Conservation (phyloP, 768 basidiomycete genomes). For the Pleurotus cornucopiae region DNA sequence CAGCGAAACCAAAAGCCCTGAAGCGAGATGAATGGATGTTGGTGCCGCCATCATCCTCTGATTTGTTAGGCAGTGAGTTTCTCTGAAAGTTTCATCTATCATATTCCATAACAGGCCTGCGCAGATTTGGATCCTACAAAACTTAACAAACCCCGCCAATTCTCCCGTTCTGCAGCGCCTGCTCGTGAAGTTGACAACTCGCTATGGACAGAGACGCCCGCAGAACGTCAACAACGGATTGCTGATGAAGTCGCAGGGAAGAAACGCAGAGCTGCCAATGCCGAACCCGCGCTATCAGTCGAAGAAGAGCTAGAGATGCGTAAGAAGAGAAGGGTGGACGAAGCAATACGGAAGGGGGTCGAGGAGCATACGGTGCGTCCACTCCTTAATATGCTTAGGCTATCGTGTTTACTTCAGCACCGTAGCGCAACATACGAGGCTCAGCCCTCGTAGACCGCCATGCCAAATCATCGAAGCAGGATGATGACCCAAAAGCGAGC, state of each 20-base stretch:
- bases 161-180: conserved; percentile 56
- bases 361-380: conserved; percentile 72
- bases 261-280: conserved; percentile 67
- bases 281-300: conserved; percentile 34
- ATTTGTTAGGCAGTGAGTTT: conserved; percentile 70
- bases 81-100: not conserved
- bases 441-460: conserved; percentile 56
- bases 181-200: conserved; percentile 48
- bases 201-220: conserved; percentile 97
- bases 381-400: not conserved
- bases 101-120: not conserved
- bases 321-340: conserved; percentile 63
- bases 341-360: conserved; percentile 65
- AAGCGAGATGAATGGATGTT: conserved; percentile 99
- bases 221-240: conserved; percentile 86
- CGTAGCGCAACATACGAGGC: conserved; percentile 44
- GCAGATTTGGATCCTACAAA: conserved; percentile 86
- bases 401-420: not conserved
- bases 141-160: conserved; percentile 69
- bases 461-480: conserved; percentile 28
- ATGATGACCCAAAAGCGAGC: conserved; percentile 46
- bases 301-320: conserved; percentile 38
- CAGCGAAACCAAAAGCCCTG: conserved; percentile 68
- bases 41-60: conserved; percentile 81
- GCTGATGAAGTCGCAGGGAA: conserved; percentile 94